Base-by-base conservation (phyloP, 495 filamentous ascomycete genomes). In the Talaromyces liani region DNA sequence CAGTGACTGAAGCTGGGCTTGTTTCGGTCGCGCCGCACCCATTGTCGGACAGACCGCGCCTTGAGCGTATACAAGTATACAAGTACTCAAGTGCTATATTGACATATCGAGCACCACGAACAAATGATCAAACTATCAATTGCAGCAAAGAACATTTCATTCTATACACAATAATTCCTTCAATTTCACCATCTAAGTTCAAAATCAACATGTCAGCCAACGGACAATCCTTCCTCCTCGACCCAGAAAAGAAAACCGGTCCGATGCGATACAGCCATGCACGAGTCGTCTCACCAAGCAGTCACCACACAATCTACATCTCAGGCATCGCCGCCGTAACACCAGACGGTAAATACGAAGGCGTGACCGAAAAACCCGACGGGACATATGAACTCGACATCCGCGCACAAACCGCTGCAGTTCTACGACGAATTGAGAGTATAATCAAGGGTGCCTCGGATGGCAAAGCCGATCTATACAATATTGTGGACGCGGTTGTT, bases 401-500 rank as follows among this genome's bases (percentile, higher is more conserved):
- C 24, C 69, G 68, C 27, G 59, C 67, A 51, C 73, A 77, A 58
- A 75, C 73, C 4, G 73, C 74, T 14, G 72, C 72, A 1, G 68
- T 77, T 0, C 66, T 77, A 2, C 49, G 55, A 39, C 63, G 68
- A 41, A 73, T 77, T 51, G 74, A 74, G 12, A 65, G 56, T 33
- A 77, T 77, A 58, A 75, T 77, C 36, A 47, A 68, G 31, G 72
- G 72, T 1, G 73, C 74, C 0, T 70, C 70, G 16, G 62, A 71
- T 14, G 72, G 72, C 1, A 73, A 73, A 51, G 72, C 65, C 4
- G 62, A 65, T 53, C 58, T 77, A 9, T 63, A 70, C 41, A 74
- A 75, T 63, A 64, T 77, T 18, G 69, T 77, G 6, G 72, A 75
- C 51, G 58, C 73, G n/a, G 67, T 66, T 4, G 73, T 77, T 25